These are phyloP conservation scores for Agarophyton chilense DNA, from an alignment of 23 red algal species.

Conservation along the genomic window DNA sequence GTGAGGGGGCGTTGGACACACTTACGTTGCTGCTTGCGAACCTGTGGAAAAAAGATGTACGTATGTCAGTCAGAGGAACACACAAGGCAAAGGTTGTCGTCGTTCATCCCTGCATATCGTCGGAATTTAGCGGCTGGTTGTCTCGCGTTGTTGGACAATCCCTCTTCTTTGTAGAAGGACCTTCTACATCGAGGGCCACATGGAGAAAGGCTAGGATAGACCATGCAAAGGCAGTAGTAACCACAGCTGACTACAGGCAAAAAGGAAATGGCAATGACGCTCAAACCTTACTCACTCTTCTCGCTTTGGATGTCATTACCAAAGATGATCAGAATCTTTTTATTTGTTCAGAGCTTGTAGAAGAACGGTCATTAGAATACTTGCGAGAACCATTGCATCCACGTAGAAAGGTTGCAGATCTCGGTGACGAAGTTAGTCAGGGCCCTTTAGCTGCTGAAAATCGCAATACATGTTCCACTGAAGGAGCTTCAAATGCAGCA, in stretches of 20 bases:
- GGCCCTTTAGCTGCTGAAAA: neutral
- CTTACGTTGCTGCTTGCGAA: conserved; percentile 43
- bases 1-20: conserved; percentile 33
- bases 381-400: conserved; percentile 67
- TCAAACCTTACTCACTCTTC: conserved; percentile 55
- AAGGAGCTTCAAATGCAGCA: neutral
- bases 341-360: conserved; percentile 70
- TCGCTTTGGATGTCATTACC: conserved; percentile 62
- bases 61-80: neutral
- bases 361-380: conserved; percentile 60
- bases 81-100: conserved; percentile 24
- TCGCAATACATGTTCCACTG: neutral
- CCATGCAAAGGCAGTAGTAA: conserved; percentile 51
- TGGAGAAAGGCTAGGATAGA: conserved; percentile 46
- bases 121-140: conserved; percentile 34
- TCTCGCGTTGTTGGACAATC: conserved; percentile 11
- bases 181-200: conserved; percentile 36
- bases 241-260: conserved; percentile 56
- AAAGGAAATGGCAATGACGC: conserved; percentile 37
- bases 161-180: conserved; percentile 56
- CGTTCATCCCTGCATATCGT: conserved; percentile 40
- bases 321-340: conserved; percentile 54
- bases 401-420: conserved; percentile 35
- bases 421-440: conserved; percentile 6
- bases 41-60: conserved; percentile 44